phyloP scores from a whole-genome alignment of 768 basidiomycete genomes.

The Xerocomus brunneocitrinus region DNA sequence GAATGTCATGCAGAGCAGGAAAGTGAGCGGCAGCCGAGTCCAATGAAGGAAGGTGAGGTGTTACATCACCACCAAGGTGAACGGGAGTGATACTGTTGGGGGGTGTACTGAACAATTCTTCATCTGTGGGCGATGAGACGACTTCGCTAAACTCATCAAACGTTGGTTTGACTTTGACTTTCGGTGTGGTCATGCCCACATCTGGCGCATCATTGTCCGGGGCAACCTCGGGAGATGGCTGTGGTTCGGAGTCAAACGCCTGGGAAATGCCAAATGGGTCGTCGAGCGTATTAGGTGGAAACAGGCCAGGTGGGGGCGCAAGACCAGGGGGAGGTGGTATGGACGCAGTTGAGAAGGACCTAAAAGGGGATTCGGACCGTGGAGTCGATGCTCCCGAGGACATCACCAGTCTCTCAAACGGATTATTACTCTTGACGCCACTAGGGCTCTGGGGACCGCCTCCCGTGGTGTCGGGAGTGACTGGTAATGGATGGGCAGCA shows the following conservation, averaged over 20 bases:
- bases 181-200: constrained; percentile 18
- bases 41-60: constrained; percentile 23
- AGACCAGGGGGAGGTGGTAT: constrained; percentile 35
- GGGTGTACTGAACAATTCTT: constrained; percentile 61
- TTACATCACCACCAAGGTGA: constrained; percentile 6
- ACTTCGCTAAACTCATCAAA: constrained; percentile 16
- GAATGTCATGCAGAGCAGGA: constrained; percentile 35
- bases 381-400: constrained; percentile 36
- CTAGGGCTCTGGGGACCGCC: constrained; percentile 39
- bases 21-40: constrained; percentile 29
- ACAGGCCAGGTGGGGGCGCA: constrained; percentile 9
- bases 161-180: constrained; percentile 9
- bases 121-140: constrained; percentile 33
- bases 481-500: constrained; percentile 67
- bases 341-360: constrained; percentile 42
- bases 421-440: constrained; percentile 77
- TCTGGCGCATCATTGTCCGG: constrained; percentile 22
- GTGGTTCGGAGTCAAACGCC: constrained; percentile 15
- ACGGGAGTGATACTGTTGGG: constrained; percentile 39
- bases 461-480: constrained; percentile 58
- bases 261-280: constrained; percentile 54
- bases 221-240: constrained; percentile 10
- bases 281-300: constrained; percentile 19
- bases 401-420: constrained; percentile 72
- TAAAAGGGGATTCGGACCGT: constrained; percentile 59